Percentiles rank a stretch among this genome's conserved stretches.
These are phyloP conservation scores for Leptosphaerulina australis DNA, from an alignment of 2,329 filamentous ascomycete species.

Conservation along the genomic window DNA sequence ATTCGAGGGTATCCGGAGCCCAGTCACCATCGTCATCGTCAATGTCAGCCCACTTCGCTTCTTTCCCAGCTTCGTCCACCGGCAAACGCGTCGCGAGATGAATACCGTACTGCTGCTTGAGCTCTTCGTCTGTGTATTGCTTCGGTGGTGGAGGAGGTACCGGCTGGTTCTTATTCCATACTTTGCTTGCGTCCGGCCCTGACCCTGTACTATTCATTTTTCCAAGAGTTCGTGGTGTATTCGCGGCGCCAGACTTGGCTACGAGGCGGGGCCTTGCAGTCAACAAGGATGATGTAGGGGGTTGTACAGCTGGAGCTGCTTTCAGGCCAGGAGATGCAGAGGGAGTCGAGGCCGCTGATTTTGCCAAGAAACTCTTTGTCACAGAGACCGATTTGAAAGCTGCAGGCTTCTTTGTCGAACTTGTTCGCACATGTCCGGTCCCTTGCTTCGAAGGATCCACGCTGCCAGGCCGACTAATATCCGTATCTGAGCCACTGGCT, in stretches of 20 bases:
- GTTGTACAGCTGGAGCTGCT: constrained; percentile 49
- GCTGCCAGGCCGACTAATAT: constrained; percentile 66
- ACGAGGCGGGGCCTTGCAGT: constrained; percentile 73
- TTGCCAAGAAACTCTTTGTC: constrained; percentile 84
- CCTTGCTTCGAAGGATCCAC: constrained; percentile 60
- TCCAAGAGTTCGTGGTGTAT: constrained; percentile 57
- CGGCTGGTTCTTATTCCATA: constrained; percentile 92
- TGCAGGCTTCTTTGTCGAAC: constrained; percentile 70
- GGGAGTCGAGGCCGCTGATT: constrained; percentile 63
- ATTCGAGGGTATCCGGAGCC: constrained; percentile 83
- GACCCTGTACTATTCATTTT: constrained; percentile 65
- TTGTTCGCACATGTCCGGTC: constrained; percentile 64
- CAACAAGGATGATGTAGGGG: constrained; percentile 53
- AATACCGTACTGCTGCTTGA: constrained; percentile 83
- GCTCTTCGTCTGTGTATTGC: constrained; percentile 84
- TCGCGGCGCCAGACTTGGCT: constrained; percentile 71
- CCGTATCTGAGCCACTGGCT: constrained; percentile 78
- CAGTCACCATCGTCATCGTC: constrained; percentile 89
- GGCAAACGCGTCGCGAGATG: constrained; percentile 81
- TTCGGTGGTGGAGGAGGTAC: constrained; percentile 73
- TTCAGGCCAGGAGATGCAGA: constrained; percentile 62
- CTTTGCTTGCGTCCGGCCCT: constrained; percentile 73
- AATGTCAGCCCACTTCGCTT: constrained; percentile 87
- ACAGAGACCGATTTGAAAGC: constrained; percentile 86
- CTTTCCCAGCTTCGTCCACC: constrained; percentile 72